These are phyloP conservation scores for Kitagawia praeruptora DNA, from an alignment of 129 eudicot species.

Conservation along the genomic window DNA sequence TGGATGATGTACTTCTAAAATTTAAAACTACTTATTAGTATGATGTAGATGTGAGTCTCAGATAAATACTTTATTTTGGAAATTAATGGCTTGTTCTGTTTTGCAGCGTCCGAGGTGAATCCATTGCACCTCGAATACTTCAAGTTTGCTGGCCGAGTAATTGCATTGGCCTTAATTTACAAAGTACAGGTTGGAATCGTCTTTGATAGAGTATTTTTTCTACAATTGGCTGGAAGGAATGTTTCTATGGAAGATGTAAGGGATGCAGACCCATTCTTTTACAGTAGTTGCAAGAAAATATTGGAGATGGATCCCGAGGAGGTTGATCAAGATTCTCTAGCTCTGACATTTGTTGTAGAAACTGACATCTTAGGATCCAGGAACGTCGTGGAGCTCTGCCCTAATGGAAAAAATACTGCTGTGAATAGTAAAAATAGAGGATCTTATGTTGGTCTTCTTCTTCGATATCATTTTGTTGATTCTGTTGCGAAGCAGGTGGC, in stretches of 20 bases:
- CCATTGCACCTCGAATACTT: slow-evolving; percentile 72
- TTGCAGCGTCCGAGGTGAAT: slow-evolving; percentile 83
- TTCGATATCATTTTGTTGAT: slow-evolving; percentile 52
- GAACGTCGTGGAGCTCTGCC: slow-evolving; percentile 66
- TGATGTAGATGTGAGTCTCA: background rate
- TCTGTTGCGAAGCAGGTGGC: slow-evolving; percentile 58
- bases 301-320: slow-evolving; percentile 74
- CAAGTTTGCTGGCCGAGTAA: slow-evolving; percentile 70
- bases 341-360: slow-evolving; percentile 70
- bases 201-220: slow-evolving; percentile 61
- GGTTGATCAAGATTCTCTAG: slow-evolving; percentile 72
- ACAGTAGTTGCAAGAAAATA: slow-evolving; percentile 72
- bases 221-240: slow-evolving; percentile 50
- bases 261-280: slow-evolving; percentile 78
- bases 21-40: too few species aligned
- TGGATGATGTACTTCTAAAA: too few species aligned
- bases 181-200: slow-evolving; percentile 79
- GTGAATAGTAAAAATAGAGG: slow-evolving; percentile 76
- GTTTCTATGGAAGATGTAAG: slow-evolving; percentile 27
- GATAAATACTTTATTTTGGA: background rate
- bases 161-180: slow-evolving; percentile 79
- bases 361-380: slow-evolving; percentile 63
- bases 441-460: slow-evolving; percentile 59
- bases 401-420: slow-evolving; percentile 41
- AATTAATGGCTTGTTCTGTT: slow-evolving; percentile 8